Evolutionary conservation across 2,329 filamentous ascomycete genomes (phyloP).

Genomic region (Talaromyces albobiverticillius): DNA sequence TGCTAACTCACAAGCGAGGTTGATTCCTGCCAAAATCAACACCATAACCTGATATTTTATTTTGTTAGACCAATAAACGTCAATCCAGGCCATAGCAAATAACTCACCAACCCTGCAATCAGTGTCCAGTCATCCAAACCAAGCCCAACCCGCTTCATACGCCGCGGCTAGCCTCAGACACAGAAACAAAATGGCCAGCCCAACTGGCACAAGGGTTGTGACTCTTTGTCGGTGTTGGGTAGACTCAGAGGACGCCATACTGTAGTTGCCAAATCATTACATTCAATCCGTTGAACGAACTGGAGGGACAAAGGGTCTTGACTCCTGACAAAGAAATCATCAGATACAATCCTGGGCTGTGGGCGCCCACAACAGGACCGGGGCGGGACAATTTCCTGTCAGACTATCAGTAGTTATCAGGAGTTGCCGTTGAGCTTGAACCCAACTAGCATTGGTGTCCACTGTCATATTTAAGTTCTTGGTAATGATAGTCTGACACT

Average conservation of each 20-base stretch:
- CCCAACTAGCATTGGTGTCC: no score
- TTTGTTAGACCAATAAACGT: neutral
- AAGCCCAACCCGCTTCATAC: neutral
- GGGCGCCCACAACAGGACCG: no score
- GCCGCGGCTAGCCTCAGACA: neutral
- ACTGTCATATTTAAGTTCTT: no score
- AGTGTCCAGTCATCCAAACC: slow-evolving; percentile 5
- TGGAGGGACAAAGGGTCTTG: no score
- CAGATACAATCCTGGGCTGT: no score
- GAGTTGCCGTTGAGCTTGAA: no score
- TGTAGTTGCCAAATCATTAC: no score
- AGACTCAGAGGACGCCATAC: neutral
- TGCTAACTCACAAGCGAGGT: neutral
- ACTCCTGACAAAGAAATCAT: no score
- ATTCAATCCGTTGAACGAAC: no score
- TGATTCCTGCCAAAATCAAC: neutral
- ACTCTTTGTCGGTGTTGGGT: neutral
- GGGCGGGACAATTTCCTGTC: no score
- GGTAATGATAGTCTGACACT: no score
- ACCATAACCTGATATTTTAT: neutral
- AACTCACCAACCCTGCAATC: neutral
- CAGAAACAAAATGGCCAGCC: slow-evolving; percentile 4
- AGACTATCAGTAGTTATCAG: no score
- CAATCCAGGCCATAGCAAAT: neutral
- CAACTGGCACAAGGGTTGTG: neutral